phyloP scores from a whole-genome alignment of 257 asterid species.

The Fraxinus pennsylvanica region DNA sequence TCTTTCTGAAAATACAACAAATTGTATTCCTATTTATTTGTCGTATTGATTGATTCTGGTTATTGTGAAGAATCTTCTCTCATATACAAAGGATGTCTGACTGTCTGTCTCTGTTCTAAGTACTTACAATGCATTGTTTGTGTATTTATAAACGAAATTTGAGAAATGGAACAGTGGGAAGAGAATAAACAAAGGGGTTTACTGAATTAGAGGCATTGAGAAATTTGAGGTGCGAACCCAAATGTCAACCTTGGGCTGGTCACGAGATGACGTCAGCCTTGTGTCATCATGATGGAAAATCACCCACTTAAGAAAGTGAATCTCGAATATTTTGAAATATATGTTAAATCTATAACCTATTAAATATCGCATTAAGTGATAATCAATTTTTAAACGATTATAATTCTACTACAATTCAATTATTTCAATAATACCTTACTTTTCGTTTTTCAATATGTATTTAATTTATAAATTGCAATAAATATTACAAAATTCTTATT shows the following conservation, averaged over 20 bases:
- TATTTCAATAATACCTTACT: no score
- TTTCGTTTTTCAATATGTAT: no score
- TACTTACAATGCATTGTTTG: background rate
- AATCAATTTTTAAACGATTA: no score
- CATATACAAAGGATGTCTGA: conserved; percentile 17
- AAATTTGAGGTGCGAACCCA: conserved; percentile 20
- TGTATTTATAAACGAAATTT: conserved; percentile 22
- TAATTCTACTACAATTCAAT: no score
- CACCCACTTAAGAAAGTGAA: no score
- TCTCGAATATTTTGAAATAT: no score
- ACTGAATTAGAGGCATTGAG: background rate
- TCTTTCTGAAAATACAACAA: conserved; percentile 15
- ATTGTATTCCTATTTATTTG: background rate
- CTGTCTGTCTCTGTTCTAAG: background rate
- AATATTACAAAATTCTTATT: no score
- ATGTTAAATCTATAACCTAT: no score
- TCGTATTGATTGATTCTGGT: no score
- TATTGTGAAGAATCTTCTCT: conserved; percentile 17
- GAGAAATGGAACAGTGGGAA: background rate
- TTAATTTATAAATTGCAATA: no score
- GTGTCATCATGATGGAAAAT: conserved; percentile 46
- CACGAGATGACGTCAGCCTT: conserved; percentile 36
- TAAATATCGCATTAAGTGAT: no score
- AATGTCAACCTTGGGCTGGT: background rate
- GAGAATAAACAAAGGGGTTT: background rate